Percentiles rank a stretch among this genome's conserved stretches.
phyloP scores from a whole-genome alignment of 495 filamentous ascomycete species.

The Xylaria longipes region DNA sequence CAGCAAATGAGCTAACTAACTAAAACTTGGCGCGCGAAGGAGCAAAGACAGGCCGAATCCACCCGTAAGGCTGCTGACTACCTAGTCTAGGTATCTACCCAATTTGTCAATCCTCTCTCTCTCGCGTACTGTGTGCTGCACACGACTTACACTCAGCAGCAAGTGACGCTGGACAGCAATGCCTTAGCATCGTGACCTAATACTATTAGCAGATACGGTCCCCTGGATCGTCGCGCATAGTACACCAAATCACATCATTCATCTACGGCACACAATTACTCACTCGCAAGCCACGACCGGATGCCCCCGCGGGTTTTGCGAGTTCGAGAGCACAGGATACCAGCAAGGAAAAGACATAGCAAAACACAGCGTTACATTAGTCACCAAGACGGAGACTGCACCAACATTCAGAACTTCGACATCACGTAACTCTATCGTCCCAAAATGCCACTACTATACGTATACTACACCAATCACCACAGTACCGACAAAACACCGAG shows the following conservation, averaged over 20 bases:
- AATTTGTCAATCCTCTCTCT: slow-evolving; percentile 19
- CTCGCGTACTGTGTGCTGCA: neutral
- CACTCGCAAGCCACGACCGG: neutral
- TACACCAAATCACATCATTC: neutral
- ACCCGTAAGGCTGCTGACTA: slow-evolving; percentile 28
- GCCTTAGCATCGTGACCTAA: neutral
- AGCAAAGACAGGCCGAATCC: slow-evolving; percentile 15
- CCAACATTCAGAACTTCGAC: neutral
- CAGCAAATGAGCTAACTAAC: slow-evolving; percentile 14
- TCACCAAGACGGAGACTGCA: neutral
- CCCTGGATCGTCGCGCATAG: neutral
- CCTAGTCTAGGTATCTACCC: no score
- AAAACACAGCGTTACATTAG: neutral
- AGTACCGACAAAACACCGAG: neutral
- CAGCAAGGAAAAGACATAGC: neutral
- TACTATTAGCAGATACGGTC: neutral
- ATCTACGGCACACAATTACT: neutral
- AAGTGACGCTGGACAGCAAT: neutral
- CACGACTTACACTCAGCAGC: neutral
- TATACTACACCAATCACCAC: neutral
- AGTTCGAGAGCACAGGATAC: neutral
- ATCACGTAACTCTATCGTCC: neutral
- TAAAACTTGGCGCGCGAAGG: slow-evolving; percentile 20
- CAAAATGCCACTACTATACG: neutral
- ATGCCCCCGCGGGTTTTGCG: neutral